Conservation (phyloP, 208 protist species). For the Wallacemonas sp. region DNA sequence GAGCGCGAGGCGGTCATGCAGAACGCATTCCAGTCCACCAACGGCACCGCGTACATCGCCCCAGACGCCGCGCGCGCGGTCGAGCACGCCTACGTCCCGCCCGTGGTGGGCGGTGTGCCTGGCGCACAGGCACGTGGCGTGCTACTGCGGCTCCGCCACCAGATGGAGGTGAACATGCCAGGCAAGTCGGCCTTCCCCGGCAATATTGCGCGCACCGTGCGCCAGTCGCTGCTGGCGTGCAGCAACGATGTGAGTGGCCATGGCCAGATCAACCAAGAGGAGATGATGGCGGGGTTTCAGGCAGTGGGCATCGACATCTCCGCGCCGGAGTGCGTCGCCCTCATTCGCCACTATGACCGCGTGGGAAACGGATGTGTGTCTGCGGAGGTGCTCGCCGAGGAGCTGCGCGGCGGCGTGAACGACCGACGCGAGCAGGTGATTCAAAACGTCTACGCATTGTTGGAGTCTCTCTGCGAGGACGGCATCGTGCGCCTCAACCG, state of each 20-base stretch:
- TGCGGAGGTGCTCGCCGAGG: constrained; percentile 49
- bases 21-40: constrained; percentile 25
- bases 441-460: constrained; percentile 62
- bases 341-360: constrained; percentile 72
- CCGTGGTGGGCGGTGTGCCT: constrained; percentile 52
- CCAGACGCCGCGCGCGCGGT: constrained; percentile 31
- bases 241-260: constrained; percentile 22
- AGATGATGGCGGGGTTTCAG: constrained; percentile 63
- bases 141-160: constrained; percentile 63
- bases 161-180: constrained; percentile 51
- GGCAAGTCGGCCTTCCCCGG: constrained; percentile 62
- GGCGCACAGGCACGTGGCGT: constrained; percentile 64
- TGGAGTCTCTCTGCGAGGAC: constrained; percentile 55
- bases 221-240: constrained; percentile 35
- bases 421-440: constrained; percentile 66
- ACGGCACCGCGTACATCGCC: constrained; percentile 19
- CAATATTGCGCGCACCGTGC: constrained; percentile 67
- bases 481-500: constrained; percentile 34
- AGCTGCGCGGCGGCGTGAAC: constrained; percentile 69
- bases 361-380: constrained; percentile 39
- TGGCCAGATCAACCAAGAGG: constrained; percentile 59
- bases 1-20: constrained; percentile 25
- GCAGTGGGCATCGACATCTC: constrained; percentile 36
- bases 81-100: constrained; percentile 43
- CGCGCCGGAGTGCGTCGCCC: constrained; percentile 62